Percentiles rank a stretch among this genome's conserved stretches.
phyloP scores from a whole-genome alignment of 495 filamentous ascomycete genomes.

The Neurospora sp. region DNA sequence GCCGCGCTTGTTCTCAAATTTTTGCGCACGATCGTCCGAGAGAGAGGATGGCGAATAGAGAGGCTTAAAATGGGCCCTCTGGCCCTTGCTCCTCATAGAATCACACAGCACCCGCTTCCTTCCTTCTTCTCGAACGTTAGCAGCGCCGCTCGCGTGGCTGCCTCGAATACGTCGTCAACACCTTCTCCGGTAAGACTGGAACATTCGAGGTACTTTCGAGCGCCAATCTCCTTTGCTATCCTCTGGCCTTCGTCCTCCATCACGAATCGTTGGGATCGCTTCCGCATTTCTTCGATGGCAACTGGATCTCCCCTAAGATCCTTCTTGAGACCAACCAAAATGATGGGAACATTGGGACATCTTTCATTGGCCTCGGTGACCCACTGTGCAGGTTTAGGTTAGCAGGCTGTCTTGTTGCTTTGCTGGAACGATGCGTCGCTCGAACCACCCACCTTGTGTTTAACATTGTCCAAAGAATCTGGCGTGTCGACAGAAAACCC shows the following conservation, averaged over 20 bases:
- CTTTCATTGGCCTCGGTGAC: slow-evolving; percentile 92
- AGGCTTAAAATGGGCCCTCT: background rate
- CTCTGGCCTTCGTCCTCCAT: slow-evolving; percentile 68
- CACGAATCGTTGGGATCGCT: slow-evolving; percentile 81
- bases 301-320: slow-evolving; percentile 91
- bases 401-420: background rate
- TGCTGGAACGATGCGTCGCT: background rate
- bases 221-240: slow-evolving; percentile 74
- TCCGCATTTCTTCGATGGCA: slow-evolving; percentile 95
- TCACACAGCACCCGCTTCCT: slow-evolving; percentile 73
- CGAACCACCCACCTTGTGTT: slow-evolving; percentile 66
- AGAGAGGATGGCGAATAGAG: background rate
- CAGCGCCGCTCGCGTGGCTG: slow-evolving; percentile 88
- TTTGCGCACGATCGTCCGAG: background rate
- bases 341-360: slow-evolving; percentile 87
- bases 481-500: slow-evolving; percentile 93
- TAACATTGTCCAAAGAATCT: slow-evolving; percentile 96
- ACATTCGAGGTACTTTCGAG: slow-evolving; percentile 94
- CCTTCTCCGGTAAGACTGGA: slow-evolving; percentile 95
- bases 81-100: slow-evolving; percentile 52
- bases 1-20: background rate
- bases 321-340: slow-evolving; percentile 95
- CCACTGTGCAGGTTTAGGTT: slow-evolving; percentile 51
- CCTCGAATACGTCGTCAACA: slow-evolving; percentile 98
- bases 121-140: slow-evolving; percentile 85